Evolutionary conservation across 2,329 filamentous ascomycete species (phyloP).

Genomic region (Blastomyces silverae): DNA sequence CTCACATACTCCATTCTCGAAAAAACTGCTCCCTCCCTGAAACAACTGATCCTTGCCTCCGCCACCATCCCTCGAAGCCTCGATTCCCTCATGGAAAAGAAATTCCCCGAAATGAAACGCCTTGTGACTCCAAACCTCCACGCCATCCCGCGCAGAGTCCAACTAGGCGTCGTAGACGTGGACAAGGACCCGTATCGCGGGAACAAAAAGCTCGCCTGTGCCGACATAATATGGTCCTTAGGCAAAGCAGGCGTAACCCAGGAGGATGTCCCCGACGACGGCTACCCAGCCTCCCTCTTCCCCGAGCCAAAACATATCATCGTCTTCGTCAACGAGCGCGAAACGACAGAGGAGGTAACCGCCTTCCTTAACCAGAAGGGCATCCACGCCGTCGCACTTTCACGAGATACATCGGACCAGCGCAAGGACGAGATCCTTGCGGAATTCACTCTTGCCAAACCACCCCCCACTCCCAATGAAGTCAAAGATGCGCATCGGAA

Average conservation of each 20-base stretch:
- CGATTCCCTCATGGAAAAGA: conserved; percentile 72
- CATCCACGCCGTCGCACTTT: conserved; percentile 78
- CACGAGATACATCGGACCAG: conserved; percentile 72
- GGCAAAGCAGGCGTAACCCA: conserved; percentile 62
- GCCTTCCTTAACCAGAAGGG: conserved; percentile 75
- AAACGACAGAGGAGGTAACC: conserved; percentile 74
- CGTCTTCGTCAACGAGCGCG: conserved; percentile 94
- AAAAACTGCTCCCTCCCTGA: conserved; percentile 68
- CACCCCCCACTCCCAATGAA: conserved; percentile 18
- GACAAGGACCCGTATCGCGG: conserved; percentile 88
- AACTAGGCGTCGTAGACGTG: conserved; percentile 87
- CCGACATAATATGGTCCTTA: conserved; percentile 90
- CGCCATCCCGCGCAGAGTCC: conserved; percentile 87
- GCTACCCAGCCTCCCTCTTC: conserved; percentile 31
- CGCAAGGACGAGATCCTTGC: conserved; percentile 70
- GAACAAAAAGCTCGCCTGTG: conserved; percentile 88
- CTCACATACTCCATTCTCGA: conserved; percentile 78
- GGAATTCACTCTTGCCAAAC: conserved; percentile 56
- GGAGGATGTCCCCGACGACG: conserved; percentile 25
- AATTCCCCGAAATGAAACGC: conserved; percentile 74
- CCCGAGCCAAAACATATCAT: conserved; percentile 75
- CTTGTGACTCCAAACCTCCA: conserved; percentile 94
- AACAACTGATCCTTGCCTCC: conserved; percentile 86
- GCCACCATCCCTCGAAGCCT: conserved; percentile 89
- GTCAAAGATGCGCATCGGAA: conserved; percentile 15